phyloP scores from a whole-genome alignment of 495 filamentous ascomycete genomes.

The Astrothelium macrocarpum region DNA sequence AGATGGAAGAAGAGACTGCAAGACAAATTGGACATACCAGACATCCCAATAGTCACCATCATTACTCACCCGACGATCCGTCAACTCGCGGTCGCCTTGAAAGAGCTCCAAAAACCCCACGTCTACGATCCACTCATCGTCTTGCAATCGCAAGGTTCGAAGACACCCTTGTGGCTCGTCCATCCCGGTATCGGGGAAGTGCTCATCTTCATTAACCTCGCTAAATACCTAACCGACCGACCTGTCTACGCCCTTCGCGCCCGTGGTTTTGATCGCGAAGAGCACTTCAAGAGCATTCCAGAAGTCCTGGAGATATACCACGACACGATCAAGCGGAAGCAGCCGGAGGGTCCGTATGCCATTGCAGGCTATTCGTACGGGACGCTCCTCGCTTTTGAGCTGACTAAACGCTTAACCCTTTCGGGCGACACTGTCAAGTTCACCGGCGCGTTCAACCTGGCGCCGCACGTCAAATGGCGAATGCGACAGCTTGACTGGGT shows the following conservation, averaged over 20 bases:
- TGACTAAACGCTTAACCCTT: not conserved
- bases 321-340: not conserved
- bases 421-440: not conserved
- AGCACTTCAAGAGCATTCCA: not conserved
- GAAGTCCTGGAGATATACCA: not conserved
- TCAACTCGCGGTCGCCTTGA: not conserved
- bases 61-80: not conserved
- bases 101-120: not conserved
- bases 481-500: not conserved
- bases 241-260: slow-evolving; percentile 1
- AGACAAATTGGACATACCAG: not conserved
- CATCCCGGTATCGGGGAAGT: not conserved
- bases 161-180: not conserved
- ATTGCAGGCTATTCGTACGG: slow-evolving; percentile 4
- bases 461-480: not conserved
- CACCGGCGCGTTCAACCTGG: not conserved
- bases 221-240: not conserved
- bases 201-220: not conserved
- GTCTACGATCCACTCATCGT: not conserved
- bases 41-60: not conserved
- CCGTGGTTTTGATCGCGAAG: not conserved
- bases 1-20: not conserved
- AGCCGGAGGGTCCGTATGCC: not conserved
- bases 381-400: not conserved
- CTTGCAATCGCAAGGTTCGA: not conserved